A percentile compares a stretch with the other conserved stretches of the same genome.
phyloP scores from a whole-genome alignment of 75 land plant genomes.

The Pseudotsuga menziesii region DNA sequence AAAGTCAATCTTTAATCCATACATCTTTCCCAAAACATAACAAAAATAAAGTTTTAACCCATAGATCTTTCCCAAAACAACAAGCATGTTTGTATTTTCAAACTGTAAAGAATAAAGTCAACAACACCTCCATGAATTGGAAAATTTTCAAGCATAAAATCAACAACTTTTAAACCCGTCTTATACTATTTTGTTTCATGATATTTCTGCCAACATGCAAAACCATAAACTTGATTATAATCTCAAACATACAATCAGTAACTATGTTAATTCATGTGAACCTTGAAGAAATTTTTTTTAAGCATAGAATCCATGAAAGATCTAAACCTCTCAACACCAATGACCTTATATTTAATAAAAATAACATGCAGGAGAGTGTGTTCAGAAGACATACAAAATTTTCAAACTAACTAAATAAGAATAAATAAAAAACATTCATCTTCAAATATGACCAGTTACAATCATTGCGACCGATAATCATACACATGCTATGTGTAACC shows the following conservation, averaged over 20 bases:
- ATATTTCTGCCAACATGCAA: constrained; percentile 64
- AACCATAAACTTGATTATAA: constrained; percentile 1
- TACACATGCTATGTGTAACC: too few relatives aligned
- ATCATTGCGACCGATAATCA: too few relatives aligned
- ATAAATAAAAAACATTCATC: too few relatives aligned
- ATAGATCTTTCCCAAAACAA: too few relatives aligned
- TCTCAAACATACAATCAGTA: background rate
- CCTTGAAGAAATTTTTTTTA: background rate
- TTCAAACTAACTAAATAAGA: background rate
- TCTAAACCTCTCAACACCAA: too few relatives aligned
- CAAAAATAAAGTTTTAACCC: too few relatives aligned
- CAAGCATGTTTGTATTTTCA: background rate
- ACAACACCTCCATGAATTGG: constrained; percentile 95
- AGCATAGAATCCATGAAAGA: background rate
- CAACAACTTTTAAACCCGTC: constrained; percentile 93
- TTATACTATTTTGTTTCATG: constrained; percentile 99
- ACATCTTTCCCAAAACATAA: too few relatives aligned
- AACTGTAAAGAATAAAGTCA: background rate
- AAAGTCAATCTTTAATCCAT: too few relatives aligned
- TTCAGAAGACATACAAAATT: background rate
- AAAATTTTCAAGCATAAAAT: constrained; percentile 84
- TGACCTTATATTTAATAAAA: background rate
- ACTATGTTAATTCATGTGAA: background rate
- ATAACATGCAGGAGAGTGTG: background rate
- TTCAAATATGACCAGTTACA: too few relatives aligned